Evolutionary conservation across 352 stramenopile genomes (phyloP).

Genomic region (Phytophthora quininea): DNA sequence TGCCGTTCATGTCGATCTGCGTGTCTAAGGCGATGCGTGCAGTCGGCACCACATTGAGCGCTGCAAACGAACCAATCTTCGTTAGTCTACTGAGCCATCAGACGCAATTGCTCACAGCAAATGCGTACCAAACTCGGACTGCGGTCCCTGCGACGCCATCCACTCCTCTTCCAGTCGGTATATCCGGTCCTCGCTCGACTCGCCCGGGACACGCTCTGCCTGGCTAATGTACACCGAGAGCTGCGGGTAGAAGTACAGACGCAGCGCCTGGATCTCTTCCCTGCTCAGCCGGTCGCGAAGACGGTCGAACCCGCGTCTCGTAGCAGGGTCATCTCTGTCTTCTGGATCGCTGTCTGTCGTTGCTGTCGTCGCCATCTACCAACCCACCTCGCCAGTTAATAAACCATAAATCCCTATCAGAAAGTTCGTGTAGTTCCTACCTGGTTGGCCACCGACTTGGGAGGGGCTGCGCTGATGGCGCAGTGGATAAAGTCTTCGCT

Average conservation of each 20-base stretch:
- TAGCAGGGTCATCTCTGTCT: constrained; percentile 62
- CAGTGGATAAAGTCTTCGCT: constrained; percentile 88
- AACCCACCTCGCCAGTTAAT: not conserved
- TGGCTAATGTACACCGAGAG: constrained; percentile 86
- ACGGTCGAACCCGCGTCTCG: constrained; percentile 75
- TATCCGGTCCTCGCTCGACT: constrained; percentile 88
- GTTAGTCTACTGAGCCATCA: too few relatives aligned
- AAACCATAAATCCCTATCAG: not conserved
- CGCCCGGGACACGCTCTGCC: constrained; percentile 70
- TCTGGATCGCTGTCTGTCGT: constrained; percentile 49
- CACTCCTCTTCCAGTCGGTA: constrained; percentile 89
- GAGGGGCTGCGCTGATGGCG: constrained; percentile 78
- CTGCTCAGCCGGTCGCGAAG: constrained; percentile 83
- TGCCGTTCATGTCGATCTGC: constrained; percentile 85
- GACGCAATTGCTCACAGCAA: too few relatives aligned
- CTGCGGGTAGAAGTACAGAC: constrained; percentile 88
- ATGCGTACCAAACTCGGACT: constrained; percentile 85
- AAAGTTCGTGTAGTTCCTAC: constrained; percentile 22
- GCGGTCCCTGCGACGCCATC: constrained; percentile 86
- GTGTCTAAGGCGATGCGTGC: constrained; percentile 75
- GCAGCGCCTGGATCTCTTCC: constrained; percentile 85
- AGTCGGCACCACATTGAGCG: constrained; percentile 79
- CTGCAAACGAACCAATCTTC: constrained; percentile 26
- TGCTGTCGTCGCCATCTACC: constrained; percentile 20
- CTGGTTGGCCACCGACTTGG: constrained; percentile 81